Base-by-base conservation (phyloP, 1,284 basidiomycete species). In the Ustilago tritici region DNA sequence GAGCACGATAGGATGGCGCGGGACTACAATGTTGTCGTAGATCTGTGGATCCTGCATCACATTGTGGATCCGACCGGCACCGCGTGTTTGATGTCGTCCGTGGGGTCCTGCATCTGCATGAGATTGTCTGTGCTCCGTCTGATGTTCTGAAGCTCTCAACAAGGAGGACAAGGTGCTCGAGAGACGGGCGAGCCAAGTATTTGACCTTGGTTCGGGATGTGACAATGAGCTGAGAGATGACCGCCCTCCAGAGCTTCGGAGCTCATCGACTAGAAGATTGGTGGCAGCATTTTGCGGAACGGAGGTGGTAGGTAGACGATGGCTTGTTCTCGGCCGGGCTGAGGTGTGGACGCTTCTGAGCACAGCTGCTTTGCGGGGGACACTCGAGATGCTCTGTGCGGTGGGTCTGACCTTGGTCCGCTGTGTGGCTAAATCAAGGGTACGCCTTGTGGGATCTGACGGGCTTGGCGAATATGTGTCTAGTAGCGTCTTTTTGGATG, bases 1-100 rank as follows among this genome's bases (percentile, higher is more conserved):
- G 15, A 99, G 89, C 0, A 97, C 95, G 73, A 99, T 93, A 3
- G 95, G 94, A 86, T 94, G 91, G 14, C 93, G 90, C 0, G 96
- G 96, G 7, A 89, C 89, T 65, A 93, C 89, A 31, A 94, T 81
- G 0, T 92, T 93, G 11, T 76, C 65, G 53, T 79, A 72, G 49
- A 69, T 69, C 3, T 59, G 65, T 12, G 82, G 82, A 43, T 79
- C 70, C 5, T 77, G 69, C 74, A 83, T 83, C 3, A 81, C 65
- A n/a, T 52, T 60, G 54, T 76, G 70, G 36, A 83, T 82, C 6
- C 61, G 67, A 2, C 71, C 71, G 0, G 43, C 65, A 17, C 68
- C 71, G 4, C 75, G 61, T n/a, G 47, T 12, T 12, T 61, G 68
- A 9, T 56, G 47, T 40, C 74, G 61, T 17, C 28, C n/a, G 4